phyloP scores from a whole-genome alignment of 179 eudicot species.

The Sideroxylon spinosum region DNA sequence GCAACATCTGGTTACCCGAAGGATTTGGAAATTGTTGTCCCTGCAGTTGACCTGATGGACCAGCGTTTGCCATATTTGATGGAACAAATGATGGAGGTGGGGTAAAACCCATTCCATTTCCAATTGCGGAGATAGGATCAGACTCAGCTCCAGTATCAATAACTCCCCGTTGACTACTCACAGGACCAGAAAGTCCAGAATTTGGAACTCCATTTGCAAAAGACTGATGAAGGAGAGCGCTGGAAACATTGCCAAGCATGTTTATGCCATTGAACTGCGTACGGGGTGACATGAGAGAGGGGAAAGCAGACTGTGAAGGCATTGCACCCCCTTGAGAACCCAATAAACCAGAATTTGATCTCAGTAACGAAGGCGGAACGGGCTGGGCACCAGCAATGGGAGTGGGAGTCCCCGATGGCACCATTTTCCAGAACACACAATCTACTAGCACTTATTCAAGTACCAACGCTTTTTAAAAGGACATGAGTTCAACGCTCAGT shows the following conservation, averaged over 20 bases:
- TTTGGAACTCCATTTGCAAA: conserved; percentile 58
- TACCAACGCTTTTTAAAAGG: conserved; percentile 30
- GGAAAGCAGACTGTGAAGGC: conserved; percentile 58
- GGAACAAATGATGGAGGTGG: conserved; percentile 41
- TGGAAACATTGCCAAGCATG: conserved; percentile 67
- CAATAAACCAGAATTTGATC: conserved; percentile 76
- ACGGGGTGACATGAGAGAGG: conserved; percentile 74
- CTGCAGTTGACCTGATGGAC: conserved; percentile 50
- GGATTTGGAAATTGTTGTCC: conserved; percentile 58
- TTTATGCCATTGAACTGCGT: conserved; percentile 67
- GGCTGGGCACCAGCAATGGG: conserved; percentile 79
- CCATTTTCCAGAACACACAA: conserved; percentile 39
- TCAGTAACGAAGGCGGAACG: conserved; percentile 54
- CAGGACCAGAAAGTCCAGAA: conserved; percentile 50
- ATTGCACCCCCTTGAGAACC: conserved; percentile 69
- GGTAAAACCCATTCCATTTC: conserved; percentile 66
- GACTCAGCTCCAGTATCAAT: conserved; percentile 54
- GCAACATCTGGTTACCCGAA: conserved; percentile 49
- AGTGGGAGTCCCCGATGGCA: conserved; percentile 75
- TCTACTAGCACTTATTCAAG: conserved; percentile 14
- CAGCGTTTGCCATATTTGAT: conserved; percentile 38
- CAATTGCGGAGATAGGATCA: conserved; percentile 58
- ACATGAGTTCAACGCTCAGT: conserved; percentile 3
- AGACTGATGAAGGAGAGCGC: conserved; percentile 77
- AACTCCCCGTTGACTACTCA: conserved; percentile 48